Conservation (phyloP, 768 basidiomycete genomes). For the Coprinellus aureogranulatus region DNA sequence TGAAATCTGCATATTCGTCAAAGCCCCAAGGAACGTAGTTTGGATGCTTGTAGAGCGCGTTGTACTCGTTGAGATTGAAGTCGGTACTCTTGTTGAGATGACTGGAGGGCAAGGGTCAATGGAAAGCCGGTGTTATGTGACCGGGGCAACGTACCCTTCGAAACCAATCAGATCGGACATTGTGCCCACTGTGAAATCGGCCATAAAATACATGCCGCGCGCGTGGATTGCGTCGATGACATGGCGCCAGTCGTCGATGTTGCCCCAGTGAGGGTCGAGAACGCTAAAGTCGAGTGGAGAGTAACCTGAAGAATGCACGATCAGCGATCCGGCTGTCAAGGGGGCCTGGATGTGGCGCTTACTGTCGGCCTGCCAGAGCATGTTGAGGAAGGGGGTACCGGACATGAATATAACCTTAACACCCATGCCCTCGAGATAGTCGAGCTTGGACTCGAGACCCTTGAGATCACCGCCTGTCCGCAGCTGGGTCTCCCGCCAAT, state of each 20-base stretch:
- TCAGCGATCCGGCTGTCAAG: conserved; percentile 9
- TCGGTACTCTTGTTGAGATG: conserved; percentile 79
- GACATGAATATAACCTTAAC: conserved; percentile 83
- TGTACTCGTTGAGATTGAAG: conserved; percentile 73
- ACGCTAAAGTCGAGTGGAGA: conserved; percentile 90
- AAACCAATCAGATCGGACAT: conserved; percentile 88
- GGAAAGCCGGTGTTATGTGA: background rate
- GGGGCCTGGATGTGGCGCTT: conserved; percentile 29
- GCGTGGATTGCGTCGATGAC: conserved; percentile 76
- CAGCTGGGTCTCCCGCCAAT: conserved; percentile 85
- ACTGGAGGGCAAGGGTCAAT: conserved; percentile 34
- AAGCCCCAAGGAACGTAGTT: conserved; percentile 83
- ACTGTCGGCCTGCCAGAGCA: conserved; percentile 98
- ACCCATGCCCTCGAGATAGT: conserved; percentile 91
- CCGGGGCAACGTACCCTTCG: conserved; percentile 49
- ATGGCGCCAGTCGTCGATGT: conserved; percentile 71
- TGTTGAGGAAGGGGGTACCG: conserved; percentile 90
- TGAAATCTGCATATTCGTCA: conserved; percentile 79
- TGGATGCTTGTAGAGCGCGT: conserved; percentile 71
- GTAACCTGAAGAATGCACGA: conserved; percentile 58
- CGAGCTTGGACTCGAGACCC: conserved; percentile 70
- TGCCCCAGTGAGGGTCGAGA: conserved; percentile 92
- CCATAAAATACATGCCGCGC: conserved; percentile 87
- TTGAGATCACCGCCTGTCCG: conserved; percentile 87
- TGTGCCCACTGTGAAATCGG: conserved; percentile 92